Base-by-base conservation (phyloP, 345 rosid genomes). In the Eucalyptus lansdowneana region DNA sequence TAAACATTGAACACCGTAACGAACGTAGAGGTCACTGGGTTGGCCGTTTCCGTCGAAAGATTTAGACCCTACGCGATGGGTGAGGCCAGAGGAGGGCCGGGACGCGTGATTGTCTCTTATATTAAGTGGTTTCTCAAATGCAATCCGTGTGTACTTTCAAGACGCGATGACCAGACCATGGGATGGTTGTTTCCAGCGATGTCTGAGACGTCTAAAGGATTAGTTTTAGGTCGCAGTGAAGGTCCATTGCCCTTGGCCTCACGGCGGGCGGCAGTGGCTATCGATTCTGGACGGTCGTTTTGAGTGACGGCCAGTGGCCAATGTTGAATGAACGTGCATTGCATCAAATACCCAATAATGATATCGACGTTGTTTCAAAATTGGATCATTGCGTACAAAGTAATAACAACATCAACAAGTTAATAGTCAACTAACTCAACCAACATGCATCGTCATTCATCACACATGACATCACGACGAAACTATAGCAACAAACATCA, bases 21-120 rank as follows among this genome's bases (percentile, higher is more conserved):
- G 31, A n/a, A 65, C 34, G 37, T 7, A 2, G 0, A 29, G 17
- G 16, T 29, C 17, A 14, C 0, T 4, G 69, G 34, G 69, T 27
- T 62, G 34, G 69, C 17, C 69, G 5, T 62, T 13, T 29, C 15
- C 31, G 17, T 27, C 11, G 17, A 7, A 29, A n/a, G 9, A n/a
- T 65, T 65, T 29, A 65, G 76, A 14, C 34, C 21, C 76, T 31
- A n/a, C 17, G 37, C 1, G 37, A 7, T 14, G 76, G 80, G 42
- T 17, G 6, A 69, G 80, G 42, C 42, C 42, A 8, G 17, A n/a
- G 42, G 80, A 69, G 42, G 42, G 42, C 24, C 42, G 37, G 40
- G 22, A 16, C 0, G 42, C 42, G 6, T 69, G 44, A 69, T 17
- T 9, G 44, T 34, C 11, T 0, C 44, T 0, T 34, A 1, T 34